These are phyloP conservation scores for Didymella sp. DNA, from an alignment of 2,329 filamentous ascomycete species.

Conservation along the genomic window DNA sequence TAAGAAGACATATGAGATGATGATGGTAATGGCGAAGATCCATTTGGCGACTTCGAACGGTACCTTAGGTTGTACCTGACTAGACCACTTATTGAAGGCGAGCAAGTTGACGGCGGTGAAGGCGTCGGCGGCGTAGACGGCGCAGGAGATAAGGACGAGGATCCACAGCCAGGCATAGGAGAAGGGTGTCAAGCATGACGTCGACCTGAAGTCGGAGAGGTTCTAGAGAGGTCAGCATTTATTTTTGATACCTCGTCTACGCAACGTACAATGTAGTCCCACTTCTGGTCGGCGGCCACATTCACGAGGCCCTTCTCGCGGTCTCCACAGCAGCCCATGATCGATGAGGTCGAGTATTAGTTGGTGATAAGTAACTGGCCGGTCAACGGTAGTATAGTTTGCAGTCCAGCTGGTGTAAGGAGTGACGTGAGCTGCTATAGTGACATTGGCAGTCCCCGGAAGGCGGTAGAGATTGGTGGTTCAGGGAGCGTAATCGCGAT, in stretches of 20 bases:
- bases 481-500: slow-evolving; percentile 24
- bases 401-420: slow-evolving; percentile 50
- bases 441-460: slow-evolving; percentile 32
- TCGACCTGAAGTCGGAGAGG: slow-evolving; percentile 80
- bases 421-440: slow-evolving; percentile 38
- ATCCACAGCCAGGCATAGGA: slow-evolving; percentile 88
- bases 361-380: slow-evolving; percentile 31
- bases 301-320: slow-evolving; percentile 45
- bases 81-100: slow-evolving; percentile 87
- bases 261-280: slow-evolving; percentile 85
- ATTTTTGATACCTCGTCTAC: not conserved
- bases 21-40: slow-evolving; percentile 94
- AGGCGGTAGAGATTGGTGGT: slow-evolving; percentile 6
- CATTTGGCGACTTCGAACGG: slow-evolving; percentile 82
- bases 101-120: slow-evolving; percentile 94
- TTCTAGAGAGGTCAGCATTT: slow-evolving; percentile 47
- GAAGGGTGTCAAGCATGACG: slow-evolving; percentile 75
- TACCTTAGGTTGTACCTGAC: slow-evolving; percentile 79
- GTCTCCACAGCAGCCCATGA: slow-evolving; percentile 50
- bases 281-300: slow-evolving; percentile 64
- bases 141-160: slow-evolving; percentile 76
- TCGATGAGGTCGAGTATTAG: slow-evolving; percentile 36
- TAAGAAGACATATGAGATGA: slow-evolving; percentile 85
- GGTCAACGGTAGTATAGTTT: slow-evolving; percentile 44
- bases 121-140: slow-evolving; percentile 87